These are phyloP conservation scores for Cryptococcus deneoformans DNA, from an alignment of 1,284 basidiomycete species.

Conservation along the genomic window DNA sequence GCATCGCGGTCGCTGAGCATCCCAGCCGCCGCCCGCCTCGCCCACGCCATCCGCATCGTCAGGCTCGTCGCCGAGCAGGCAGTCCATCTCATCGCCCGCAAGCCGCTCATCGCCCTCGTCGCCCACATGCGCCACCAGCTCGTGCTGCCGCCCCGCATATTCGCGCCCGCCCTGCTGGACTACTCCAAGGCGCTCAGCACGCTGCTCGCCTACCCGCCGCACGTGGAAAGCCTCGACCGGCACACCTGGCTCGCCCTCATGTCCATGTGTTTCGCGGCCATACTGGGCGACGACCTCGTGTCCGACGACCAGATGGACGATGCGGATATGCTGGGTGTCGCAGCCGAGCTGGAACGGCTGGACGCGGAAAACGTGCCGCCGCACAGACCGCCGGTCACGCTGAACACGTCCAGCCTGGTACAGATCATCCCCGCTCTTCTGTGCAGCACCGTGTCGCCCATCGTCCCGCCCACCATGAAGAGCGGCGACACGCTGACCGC, in stretches of 20 bases:
- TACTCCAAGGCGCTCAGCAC: slow-evolving; percentile 74
- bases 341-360: slow-evolving; percentile 12
- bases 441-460: slow-evolving; percentile 50
- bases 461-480: slow-evolving; percentile 23
- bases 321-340: slow-evolving; percentile 12
- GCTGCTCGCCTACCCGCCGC: slow-evolving; percentile 64
- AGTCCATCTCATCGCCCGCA: slow-evolving; percentile 31
- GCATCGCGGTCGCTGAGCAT: too few relatives aligned
- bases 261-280: slow-evolving; percentile 69
- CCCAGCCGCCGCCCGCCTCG: slow-evolving; percentile 7
- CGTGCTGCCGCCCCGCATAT: slow-evolving; percentile 55
- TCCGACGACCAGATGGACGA: slow-evolving; percentile 38
- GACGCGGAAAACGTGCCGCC: neutral
- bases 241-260: slow-evolving; percentile 66
- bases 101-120: slow-evolving; percentile 52
- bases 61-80: slow-evolving; percentile 36
- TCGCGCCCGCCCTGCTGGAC: slow-evolving; percentile 67
- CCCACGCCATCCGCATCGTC: slow-evolving; percentile 32
- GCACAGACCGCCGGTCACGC: slow-evolving; percentile 34
- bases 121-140: slow-evolving; percentile 66
- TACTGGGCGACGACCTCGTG: slow-evolving; percentile 63
- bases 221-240: slow-evolving; percentile 70
- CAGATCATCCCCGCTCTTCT: slow-evolving; percentile 64
- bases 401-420: slow-evolving; percentile 50
- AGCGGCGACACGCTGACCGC: neutral